These are phyloP conservation scores for Kockovaella imperatae DNA, from an alignment of 768 basidiomycete species.

Conservation along the genomic window DNA sequence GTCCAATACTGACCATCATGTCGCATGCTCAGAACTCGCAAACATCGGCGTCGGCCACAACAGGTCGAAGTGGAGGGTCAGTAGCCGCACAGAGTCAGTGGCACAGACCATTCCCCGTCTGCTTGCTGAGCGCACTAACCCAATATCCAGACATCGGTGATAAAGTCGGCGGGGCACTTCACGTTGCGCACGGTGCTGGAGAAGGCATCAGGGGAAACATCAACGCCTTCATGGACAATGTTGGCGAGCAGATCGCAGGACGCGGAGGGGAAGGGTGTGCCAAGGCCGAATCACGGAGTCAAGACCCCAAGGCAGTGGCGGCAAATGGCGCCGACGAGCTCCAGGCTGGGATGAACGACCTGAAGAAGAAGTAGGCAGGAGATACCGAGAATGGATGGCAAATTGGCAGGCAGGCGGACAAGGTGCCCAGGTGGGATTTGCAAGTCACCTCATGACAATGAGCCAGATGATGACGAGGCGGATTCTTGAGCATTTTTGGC, in stretches of 20 bases:
- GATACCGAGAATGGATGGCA: background rate
- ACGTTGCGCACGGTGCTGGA: constrained; percentile 20
- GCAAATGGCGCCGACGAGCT: constrained; percentile 27
- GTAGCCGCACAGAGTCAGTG: too few species aligned
- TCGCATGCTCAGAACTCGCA: too few species aligned
- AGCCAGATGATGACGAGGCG: too few species aligned
- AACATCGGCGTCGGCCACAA: too few species aligned
- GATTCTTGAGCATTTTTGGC: too few species aligned
- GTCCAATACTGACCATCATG: too few species aligned
- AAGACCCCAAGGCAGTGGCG: constrained; percentile 16
- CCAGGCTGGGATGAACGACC: constrained; percentile 12
- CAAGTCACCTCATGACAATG: background rate
- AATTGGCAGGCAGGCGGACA: background rate
- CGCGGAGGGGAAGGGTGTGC: background rate
- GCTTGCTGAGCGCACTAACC: too few species aligned
- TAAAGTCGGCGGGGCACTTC: constrained; percentile 22
- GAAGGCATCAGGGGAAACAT: constrained; percentile 30
- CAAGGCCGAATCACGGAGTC: constrained; percentile 3
- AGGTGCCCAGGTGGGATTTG: background rate
- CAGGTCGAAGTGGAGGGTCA: too few species aligned
- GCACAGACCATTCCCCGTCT: too few species aligned
- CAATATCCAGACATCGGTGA: constrained; percentile 21
- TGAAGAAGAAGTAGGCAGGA: constrained; percentile 12
- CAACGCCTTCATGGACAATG: constrained; percentile 26
- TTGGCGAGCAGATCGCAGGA: constrained; percentile 20